These are phyloP conservation scores for Nephelium lappaceum DNA, from an alignment of 345 rosid species.

Conservation along the genomic window DNA sequence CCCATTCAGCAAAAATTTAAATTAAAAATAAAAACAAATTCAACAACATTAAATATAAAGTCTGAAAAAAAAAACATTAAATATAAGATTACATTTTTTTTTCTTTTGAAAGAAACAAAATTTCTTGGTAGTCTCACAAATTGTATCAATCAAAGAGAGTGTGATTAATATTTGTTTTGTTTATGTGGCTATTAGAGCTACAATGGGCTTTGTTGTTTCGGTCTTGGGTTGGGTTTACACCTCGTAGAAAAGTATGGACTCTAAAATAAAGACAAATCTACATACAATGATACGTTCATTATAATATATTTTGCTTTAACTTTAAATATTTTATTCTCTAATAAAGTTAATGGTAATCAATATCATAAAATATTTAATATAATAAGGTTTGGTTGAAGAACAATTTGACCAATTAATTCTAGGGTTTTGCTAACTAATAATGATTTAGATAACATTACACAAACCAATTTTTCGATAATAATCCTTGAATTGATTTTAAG, in stretches of 20 bases:
- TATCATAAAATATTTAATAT: not conserved
- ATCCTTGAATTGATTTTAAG: too few species aligned
- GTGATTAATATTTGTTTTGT: not conserved
- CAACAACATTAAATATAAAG: too few species aligned
- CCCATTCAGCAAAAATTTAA: not conserved
- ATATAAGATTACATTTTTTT: too few species aligned
- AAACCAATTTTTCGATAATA: too few species aligned
- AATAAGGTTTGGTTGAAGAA: not conserved
- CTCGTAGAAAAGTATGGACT: not conserved
- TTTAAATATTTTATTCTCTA: not conserved
- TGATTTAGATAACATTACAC: too few species aligned
- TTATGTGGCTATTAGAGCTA: not conserved
- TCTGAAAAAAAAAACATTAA: too few species aligned
- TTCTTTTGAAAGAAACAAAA: not conserved
- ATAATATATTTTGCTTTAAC: not conserved
- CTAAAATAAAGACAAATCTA: not conserved
- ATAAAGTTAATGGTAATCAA: too few species aligned
- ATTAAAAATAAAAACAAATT: too few species aligned
- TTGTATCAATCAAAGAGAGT: too few species aligned
- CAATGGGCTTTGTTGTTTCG: not conserved
- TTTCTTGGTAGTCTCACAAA: not conserved
- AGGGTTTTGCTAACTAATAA: too few species aligned
- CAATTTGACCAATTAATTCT: not conserved
- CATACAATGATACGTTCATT: not conserved
- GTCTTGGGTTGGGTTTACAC: not conserved